Evolutionary conservation across 225 moss, liverwort and hornwort genomes (phyloP), one percentile per base, ranked within the genome.

Genomic region (Neckera pumila): DNA sequence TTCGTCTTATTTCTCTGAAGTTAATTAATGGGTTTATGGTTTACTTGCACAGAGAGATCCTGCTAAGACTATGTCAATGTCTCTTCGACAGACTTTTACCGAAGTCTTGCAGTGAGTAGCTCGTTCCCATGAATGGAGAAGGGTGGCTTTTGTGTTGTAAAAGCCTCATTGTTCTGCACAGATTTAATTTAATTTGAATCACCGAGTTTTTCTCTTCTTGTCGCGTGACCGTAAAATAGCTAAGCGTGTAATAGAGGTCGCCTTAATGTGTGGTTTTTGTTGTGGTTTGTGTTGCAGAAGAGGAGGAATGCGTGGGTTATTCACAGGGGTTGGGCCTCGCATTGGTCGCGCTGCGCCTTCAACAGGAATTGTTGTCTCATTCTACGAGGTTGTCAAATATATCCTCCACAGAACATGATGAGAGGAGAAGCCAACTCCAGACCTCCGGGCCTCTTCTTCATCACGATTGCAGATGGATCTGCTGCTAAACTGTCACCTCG

Each of bases 291-390:
- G 59, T 66, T 85, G 86, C 96, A 99, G 99, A 62, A 94, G 91
- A 83, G 94, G 95, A 81, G 97, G 97, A 60, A 86, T 95, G 89
- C 95, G 93, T 66, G 97, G 97, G 70, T 89, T 99, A 57, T 99
- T 99, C 73, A 86, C 95, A 51, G 99, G 99, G 85, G 97, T 96
- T 71, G 99, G 94, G n/a, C 96, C 99, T 11, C 92, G 99, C 80
- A 91, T 99, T 64, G 99, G 94, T 45, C 95, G 99, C 10, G 95
- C 97, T 16, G 97, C 95, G 18, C 99, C 99, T n/a, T 97, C 99
- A 38, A 96, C 95, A 81, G 99, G 95, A n/a, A 97, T 99, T 85
- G 99, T 99, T 26, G 96, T 99, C 42, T 99, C 97, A 19, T 96
- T 97, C 59, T 99, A 99, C 80, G 99, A 97, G 89, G 96, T 93